phyloP scores from a whole-genome alignment of 495 filamentous ascomycete genomes.

The Massariosphaeria phaeospora region DNA sequence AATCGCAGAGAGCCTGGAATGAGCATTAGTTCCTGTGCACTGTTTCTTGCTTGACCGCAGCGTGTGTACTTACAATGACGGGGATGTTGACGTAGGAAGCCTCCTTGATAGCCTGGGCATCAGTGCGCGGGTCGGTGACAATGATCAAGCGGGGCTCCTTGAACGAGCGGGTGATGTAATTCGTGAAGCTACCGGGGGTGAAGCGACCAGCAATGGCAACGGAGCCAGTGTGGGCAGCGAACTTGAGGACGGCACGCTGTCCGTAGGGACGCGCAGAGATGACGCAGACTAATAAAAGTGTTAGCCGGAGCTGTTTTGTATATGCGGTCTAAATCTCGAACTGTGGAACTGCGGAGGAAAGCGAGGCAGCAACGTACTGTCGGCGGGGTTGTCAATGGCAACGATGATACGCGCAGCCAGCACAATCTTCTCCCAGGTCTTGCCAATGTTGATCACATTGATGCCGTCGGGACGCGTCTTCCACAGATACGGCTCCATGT shows the following conservation, averaged over 20 bases:
- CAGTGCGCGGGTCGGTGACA: slow-evolving; percentile 98
- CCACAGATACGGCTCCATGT: slow-evolving; percentile 99
- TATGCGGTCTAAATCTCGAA: too few species aligned
- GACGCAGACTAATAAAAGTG: slow-evolving; percentile 60
- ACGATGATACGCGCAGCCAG: slow-evolving; percentile 97
- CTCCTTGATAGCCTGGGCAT: slow-evolving; percentile 99
- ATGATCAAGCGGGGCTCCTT: slow-evolving; percentile 99
- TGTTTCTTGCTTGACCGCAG: background rate
- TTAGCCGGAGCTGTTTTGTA: too few species aligned
- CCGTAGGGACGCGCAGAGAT: slow-evolving; percentile 99
- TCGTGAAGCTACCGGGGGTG: slow-evolving; percentile 99
- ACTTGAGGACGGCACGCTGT: slow-evolving; percentile 98
- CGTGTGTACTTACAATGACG: slow-evolving; percentile 61
- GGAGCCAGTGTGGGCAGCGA: slow-evolving; percentile 94
- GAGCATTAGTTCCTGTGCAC: background rate
- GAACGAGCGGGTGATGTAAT: slow-evolving; percentile 99
- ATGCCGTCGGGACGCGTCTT: slow-evolving; percentile 97
- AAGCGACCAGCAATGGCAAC: slow-evolving; percentile 98
- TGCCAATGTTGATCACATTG: slow-evolving; percentile 98
- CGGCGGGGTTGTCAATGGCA: slow-evolving; percentile 97
- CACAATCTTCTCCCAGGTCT: slow-evolving; percentile 99
- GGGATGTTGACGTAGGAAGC: slow-evolving; percentile 99
- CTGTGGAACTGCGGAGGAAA: background rate
- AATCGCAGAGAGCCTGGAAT: slow-evolving; percentile 73
- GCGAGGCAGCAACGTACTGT: slow-evolving; percentile 46